Conservation (phyloP, 805 yeast species). For the Candida anglica region DNA sequence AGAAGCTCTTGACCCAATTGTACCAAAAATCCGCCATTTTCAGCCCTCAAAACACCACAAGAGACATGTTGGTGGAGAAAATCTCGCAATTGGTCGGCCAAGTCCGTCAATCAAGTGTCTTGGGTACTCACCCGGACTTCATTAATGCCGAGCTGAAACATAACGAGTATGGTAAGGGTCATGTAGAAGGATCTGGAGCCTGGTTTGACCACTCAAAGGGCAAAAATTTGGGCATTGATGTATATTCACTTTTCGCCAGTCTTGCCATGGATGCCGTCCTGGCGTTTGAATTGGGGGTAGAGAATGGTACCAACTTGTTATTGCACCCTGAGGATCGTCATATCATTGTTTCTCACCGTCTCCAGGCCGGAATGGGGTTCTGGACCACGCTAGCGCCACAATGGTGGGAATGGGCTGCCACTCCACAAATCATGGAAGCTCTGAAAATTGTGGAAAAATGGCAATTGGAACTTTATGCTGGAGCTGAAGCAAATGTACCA, state of each 20-base stretch:
- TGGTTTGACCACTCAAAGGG: conserved; percentile 26
- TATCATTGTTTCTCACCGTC: conserved; percentile 39
- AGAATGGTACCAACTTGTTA: conserved; percentile 44
- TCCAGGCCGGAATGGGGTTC: conserved; percentile 58
- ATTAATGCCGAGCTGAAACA: conserved; percentile 27
- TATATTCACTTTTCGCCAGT: conserved; percentile 60
- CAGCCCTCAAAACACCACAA: conserved; percentile 23
- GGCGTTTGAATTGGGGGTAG: conserved; percentile 53
- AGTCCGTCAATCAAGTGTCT: conserved; percentile 23
- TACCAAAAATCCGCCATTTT: conserved; percentile 34
- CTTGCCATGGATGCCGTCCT: conserved; percentile 71
- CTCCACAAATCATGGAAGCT: conserved; percentile 33
- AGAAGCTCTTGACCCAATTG: conserved; percentile 26
- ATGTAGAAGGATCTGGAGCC: conserved; percentile 12
- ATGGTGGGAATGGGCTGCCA: conserved; percentile 48
- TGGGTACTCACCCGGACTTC: conserved; percentile 28
- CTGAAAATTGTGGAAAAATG: conserved; percentile 41
- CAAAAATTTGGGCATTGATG: conserved; percentile 44
- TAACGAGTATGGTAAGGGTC: conserved; percentile 34
- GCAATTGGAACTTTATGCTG: conserved; percentile 34
- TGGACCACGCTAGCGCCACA: conserved; percentile 61
- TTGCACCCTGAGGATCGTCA: conserved; percentile 34
- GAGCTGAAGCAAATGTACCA: conserved; percentile 31
- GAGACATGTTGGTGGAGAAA: conserved; percentile 22
- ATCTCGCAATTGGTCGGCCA: conserved; percentile 21